Evolutionary conservation across 2,329 filamentous ascomycete genomes (phyloP).

Genomic region (Arachnopeziza araneosa): DNA sequence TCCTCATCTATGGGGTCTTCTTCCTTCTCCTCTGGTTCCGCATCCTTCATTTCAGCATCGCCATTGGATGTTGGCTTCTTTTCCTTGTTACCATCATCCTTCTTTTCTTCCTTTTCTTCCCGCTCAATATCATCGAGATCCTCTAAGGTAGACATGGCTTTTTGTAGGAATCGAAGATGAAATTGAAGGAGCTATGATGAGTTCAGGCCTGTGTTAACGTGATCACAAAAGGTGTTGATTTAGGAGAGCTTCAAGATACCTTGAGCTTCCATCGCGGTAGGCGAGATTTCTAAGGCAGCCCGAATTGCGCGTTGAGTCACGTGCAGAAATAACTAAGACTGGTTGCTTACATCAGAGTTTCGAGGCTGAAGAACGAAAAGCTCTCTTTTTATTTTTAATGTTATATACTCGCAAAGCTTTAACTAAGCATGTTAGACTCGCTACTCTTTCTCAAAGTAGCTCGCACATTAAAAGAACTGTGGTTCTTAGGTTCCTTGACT

Average conservation of each 20-base stretch:
- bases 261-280: constrained; percentile 10
- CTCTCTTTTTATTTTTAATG: too few relatives aligned
- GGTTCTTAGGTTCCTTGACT: too few relatives aligned
- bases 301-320: background rate
- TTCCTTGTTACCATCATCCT: constrained; percentile 51
- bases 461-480: too few relatives aligned
- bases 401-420: too few relatives aligned
- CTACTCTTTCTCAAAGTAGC: too few relatives aligned
- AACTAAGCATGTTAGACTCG: too few relatives aligned
- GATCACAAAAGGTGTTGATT: constrained; percentile 10
- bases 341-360: too few relatives aligned
- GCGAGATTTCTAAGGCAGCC: constrained; percentile 3
- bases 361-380: too few relatives aligned
- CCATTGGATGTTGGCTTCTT: constrained; percentile 53
- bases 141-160: constrained; percentile 67
- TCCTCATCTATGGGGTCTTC: constrained; percentile 88
- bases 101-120: constrained; percentile 59
- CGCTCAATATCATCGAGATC: constrained; percentile 73
- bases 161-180: constrained; percentile 1
- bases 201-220: background rate
- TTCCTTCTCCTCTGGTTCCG: constrained; percentile 60
- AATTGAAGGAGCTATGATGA: background rate
- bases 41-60: constrained; percentile 90
- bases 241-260: constrained; percentile 7
- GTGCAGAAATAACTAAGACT: background rate